Evolutionary conservation across 2,329 filamentous ascomycete species (phyloP), one percentile per base, ranked within the genome.

Genomic region (Cercospora brassicicola): DNA sequence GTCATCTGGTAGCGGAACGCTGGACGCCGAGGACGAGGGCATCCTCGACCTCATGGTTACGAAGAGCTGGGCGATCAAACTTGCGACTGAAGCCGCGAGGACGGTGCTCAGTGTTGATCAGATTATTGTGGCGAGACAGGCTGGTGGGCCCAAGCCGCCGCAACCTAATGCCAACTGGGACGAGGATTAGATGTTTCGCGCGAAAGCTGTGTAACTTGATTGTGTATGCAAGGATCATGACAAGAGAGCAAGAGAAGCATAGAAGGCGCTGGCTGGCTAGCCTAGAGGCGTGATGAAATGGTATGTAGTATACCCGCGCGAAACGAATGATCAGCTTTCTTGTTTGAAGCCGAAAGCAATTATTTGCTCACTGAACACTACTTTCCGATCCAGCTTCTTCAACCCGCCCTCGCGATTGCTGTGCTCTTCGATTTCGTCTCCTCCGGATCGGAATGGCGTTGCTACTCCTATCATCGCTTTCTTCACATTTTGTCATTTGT

Each of bases 41-140:
- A 97, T 99, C 73, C 85, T 99, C 65, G 96, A 99, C 79, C 86
- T 99, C 53, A 87, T 98, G 82, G 89, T 94, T 69, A 89, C 91
- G 73, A 99, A 99, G 87, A 90, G 89, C 78, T 98, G 94, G 94
- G 95, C 95, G 57, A 97, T 99, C 81, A 95, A 95, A 84, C 86
- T 99, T 72, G 96, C 95, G 42, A 97, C 94, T 26, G 95, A 99
- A 82, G 91, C 95, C 48, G 94, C 93, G 63, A 88, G 95, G 76
- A 99, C 95, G 59, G 91, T 99, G 31, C 84, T 99, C 72, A 96
- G 93, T 59, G 95, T 99, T 45, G 95, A 99, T 82, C 96, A 99
- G 84, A 99, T 99, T 78, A 99, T 99, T 79, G 95, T 99, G 67
- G 94, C 96, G 71, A 89, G 94, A 83, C 95, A 98, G 84, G 95